Evolutionary conservation across 129 eudicot genomes (phyloP).

Genomic region (Flaveria linearis): DNA sequence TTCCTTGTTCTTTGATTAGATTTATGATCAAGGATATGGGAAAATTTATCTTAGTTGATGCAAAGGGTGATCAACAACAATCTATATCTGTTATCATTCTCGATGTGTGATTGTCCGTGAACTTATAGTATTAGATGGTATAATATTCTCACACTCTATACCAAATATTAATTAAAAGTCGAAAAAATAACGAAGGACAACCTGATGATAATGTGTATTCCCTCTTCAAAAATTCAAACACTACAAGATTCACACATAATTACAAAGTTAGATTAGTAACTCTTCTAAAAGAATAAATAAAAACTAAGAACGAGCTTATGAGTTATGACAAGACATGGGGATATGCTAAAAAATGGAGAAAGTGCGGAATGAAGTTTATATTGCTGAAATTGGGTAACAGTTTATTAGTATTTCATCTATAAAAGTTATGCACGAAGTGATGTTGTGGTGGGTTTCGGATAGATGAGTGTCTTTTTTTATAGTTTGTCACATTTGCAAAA

Average conservation of each 20-base stretch:
- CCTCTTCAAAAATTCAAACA: no score
- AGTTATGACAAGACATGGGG: slow-evolving; percentile 18
- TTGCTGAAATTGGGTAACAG: slow-evolving; percentile 33
- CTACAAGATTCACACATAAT: no score
- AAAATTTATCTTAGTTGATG: no score
- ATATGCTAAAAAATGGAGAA: slow-evolving; percentile 29
- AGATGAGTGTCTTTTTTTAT: background rate
- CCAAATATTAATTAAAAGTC: no score
- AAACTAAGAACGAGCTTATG: slow-evolving; percentile 2
- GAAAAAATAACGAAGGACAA: no score
- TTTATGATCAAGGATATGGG: background rate
- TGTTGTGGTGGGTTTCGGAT: slow-evolving; percentile 11
- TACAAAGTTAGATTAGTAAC: no score
- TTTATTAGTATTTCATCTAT: slow-evolving; percentile 25
- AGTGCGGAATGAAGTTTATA: slow-evolving; percentile 24
- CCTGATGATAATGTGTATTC: no score
- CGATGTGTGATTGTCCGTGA: no score
- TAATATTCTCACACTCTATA: no score
- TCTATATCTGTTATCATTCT: no score
- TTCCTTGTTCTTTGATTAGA: background rate
- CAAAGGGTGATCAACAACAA: no score
- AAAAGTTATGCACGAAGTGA: slow-evolving; percentile 14
- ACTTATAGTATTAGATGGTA: no score
- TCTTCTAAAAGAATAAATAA: background rate
- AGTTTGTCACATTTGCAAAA: background rate